These are phyloP conservation scores for Microsporum audouinii DNA, from an alignment of 2,329 filamentous ascomycete genomes.

Conservation along the genomic window DNA sequence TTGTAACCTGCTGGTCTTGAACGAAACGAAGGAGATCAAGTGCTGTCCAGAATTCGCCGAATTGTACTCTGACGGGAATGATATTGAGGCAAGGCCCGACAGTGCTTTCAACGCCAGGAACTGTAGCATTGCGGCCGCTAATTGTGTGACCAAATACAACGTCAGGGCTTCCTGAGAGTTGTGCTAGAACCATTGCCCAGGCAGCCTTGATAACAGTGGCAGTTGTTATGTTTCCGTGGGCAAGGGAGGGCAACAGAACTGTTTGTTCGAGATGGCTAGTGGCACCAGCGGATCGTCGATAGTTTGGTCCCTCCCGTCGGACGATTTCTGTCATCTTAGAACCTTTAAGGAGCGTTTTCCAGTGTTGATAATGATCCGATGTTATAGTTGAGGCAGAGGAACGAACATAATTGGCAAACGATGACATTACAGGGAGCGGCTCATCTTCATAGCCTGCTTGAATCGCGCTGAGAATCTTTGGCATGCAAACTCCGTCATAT, in stretches of 20 bases:
- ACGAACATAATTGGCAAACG: slow-evolving; percentile 39
- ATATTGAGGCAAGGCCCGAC: slow-evolving; percentile 58
- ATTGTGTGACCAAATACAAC: slow-evolving; percentile 57
- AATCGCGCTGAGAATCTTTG: slow-evolving; percentile 50
- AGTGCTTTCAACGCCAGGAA: slow-evolving; percentile 45
- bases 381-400: slow-evolving; percentile 30
- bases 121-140: slow-evolving; percentile 50
- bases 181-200: slow-evolving; percentile 53
- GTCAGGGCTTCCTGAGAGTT: slow-evolving; percentile 42
- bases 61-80: slow-evolving; percentile 50
- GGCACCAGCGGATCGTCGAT: slow-evolving; percentile 27
- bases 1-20: slow-evolving; percentile 48
- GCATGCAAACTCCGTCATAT: slow-evolving; percentile 57
- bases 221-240: slow-evolving; percentile 46
- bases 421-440: slow-evolving; percentile 29
- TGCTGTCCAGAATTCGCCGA: slow-evolving; percentile 42
- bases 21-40: slow-evolving; percentile 43
- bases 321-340: slow-evolving; percentile 41
- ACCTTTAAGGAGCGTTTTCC: slow-evolving; percentile 47
- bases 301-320: slow-evolving; percentile 23
- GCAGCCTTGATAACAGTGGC: slow-evolving; percentile 56
- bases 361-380: slow-evolving; percentile 46
- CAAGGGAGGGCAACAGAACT: slow-evolving; percentile 35
- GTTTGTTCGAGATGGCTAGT: slow-evolving; percentile 28
- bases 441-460: slow-evolving; percentile 41